phyloP scores from a whole-genome alignment of 805 yeast species.

The Tetrapisispora arboricola region DNA sequence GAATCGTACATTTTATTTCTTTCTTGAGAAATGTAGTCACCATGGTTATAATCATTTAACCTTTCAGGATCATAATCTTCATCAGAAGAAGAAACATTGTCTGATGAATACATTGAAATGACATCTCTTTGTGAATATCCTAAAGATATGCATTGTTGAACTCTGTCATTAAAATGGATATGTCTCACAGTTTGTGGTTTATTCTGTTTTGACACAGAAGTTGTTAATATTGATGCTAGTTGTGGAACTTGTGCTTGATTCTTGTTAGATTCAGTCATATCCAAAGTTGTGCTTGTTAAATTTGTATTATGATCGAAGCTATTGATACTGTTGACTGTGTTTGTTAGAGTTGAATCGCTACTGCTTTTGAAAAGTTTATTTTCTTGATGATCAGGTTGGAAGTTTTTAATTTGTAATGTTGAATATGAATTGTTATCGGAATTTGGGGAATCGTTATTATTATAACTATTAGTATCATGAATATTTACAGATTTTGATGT shows the following conservation, averaged over 20 bases:
- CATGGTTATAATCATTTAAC: slow-evolving; percentile 5
- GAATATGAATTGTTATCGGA: slow-evolving; percentile 1
- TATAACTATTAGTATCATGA: neutral
- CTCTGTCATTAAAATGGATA: slow-evolving; percentile 89
- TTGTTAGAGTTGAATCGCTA: slow-evolving; percentile 3
- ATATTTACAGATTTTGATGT: slow-evolving; percentile 1
- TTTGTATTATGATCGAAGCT: neutral
- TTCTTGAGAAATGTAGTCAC: slow-evolving; percentile 6
- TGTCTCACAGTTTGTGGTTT: slow-evolving; percentile 35
- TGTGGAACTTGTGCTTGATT: neutral
- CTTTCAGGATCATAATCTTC: slow-evolving; percentile 6
- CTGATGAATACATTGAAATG: slow-evolving; percentile 20
- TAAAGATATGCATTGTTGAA: slow-evolving; percentile 87
- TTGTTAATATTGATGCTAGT: slow-evolving; percentile 15
- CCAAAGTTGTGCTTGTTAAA: neutral
- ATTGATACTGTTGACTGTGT: neutral
- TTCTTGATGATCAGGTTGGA: neutral
- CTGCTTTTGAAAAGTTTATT: neutral
- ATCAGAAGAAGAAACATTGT: slow-evolving; percentile 27
- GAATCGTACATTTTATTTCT: slow-evolving; percentile 6
- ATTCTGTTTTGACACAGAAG: slow-evolving; percentile 5
- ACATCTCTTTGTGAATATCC: slow-evolving; percentile 19
- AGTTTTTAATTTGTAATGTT: neutral
- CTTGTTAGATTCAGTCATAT: neutral
- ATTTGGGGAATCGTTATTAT: neutral